phyloP scores from a whole-genome alignment of 176 grass and related monocot genomes.

The Oryza officinalis region DNA sequence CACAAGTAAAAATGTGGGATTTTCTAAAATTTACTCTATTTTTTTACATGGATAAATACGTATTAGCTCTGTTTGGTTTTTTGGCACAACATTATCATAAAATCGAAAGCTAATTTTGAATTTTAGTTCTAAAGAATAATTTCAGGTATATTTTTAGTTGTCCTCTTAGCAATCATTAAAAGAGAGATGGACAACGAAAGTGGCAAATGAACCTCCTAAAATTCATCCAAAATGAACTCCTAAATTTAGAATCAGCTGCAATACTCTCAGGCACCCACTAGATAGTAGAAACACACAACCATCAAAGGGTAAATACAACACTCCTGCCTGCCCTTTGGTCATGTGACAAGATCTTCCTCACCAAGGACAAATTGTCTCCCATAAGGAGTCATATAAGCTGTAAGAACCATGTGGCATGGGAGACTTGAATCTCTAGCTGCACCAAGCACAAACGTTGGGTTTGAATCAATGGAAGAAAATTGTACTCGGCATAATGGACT shows the following conservation, averaged over 20 bases:
- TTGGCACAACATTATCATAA: too few species aligned
- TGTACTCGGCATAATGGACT: not conserved
- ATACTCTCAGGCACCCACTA: not conserved
- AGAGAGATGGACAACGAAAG: not conserved
- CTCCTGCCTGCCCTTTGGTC: too few species aligned
- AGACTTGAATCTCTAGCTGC: not conserved
- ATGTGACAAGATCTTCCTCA: not conserved
- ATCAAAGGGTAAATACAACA: not conserved
- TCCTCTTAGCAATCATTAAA: not conserved
- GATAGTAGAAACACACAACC: not conserved
- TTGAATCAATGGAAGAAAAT: not conserved
- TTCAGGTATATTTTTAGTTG: not conserved
- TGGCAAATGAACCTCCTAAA: not conserved
- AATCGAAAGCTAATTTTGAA: not conserved
- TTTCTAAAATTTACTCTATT: too few species aligned
- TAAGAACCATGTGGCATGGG: not conserved
- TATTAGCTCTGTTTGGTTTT: too few species aligned
- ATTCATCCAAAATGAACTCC: not conserved
- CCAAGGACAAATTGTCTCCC: constrained; percentile 12
- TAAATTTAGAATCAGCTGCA: not conserved
- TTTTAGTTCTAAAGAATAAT: not conserved
- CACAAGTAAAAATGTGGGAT: too few species aligned
- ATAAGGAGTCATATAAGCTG: not conserved
- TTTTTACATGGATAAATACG: too few species aligned
- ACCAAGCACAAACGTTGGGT: not conserved